Evolutionary conservation across 345 rosid genomes (phyloP).

Genomic region (Aethionema arabicum): DNA sequence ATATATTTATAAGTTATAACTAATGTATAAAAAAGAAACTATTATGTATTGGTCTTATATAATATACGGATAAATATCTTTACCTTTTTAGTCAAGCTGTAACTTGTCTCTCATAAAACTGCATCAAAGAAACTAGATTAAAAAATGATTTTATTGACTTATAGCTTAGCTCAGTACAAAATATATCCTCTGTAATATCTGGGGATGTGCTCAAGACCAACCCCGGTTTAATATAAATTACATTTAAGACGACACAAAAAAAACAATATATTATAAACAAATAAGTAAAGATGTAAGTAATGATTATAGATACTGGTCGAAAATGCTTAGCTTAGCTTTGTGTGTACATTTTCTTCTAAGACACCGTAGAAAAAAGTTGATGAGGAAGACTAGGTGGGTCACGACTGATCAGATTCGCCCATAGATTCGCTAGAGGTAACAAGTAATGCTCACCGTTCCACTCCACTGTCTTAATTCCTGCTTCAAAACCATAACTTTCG

Average conservation of each 20-base stretch:
- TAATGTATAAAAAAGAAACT: no score
- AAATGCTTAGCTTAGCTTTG: conserved; percentile 12
- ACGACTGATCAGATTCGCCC: conserved; percentile 66
- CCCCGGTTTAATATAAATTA: conserved; percentile 7
- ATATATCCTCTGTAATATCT: background rate
- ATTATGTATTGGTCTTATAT: no score
- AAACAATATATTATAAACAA: conserved; percentile 28
- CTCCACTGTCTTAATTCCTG: conserved; percentile 59
- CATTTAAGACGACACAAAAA: conserved; percentile 4
- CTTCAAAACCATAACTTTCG: conserved; percentile 18
- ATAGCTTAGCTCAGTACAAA: conserved; percentile 14
- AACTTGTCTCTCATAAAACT: no score
- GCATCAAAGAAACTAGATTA: background rate
- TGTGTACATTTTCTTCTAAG: conserved; percentile 15
- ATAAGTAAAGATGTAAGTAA: conserved; percentile 9
- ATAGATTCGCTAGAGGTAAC: conserved; percentile 66
- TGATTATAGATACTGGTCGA: conserved; percentile 8
- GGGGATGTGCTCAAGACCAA: conserved; percentile 13
- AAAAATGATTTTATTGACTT: conserved; percentile 13
- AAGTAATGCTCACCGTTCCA: conserved; percentile 70
- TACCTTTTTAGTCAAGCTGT: no score
- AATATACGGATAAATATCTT: no score
- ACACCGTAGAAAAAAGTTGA: background rate
- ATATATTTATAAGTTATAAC: no score
- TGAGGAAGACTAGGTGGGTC: conserved; percentile 58